phyloP scores from a whole-genome alignment of 805 yeast genomes.

The Lipomyces yamadae region DNA sequence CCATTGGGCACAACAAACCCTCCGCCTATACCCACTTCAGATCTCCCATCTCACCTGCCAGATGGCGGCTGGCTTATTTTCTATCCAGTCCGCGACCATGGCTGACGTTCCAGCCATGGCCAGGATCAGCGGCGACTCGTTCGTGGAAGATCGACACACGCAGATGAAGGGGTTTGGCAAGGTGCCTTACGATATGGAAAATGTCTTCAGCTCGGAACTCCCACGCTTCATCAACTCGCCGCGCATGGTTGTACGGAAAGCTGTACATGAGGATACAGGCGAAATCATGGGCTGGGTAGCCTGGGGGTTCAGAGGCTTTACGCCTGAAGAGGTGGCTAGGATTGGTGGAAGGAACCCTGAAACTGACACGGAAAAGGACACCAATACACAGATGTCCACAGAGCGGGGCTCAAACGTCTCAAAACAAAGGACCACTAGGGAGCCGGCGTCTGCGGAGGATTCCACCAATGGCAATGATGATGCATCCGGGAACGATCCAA shows the following conservation, averaged over 20 bases:
- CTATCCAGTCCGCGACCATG: constrained; percentile 3
- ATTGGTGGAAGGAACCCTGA: not conserved
- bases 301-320: constrained; percentile 7
- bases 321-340: not conserved
- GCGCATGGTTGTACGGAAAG: not conserved
- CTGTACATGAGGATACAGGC: not conserved
- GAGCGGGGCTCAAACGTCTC: too few species aligned
- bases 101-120: constrained; percentile 5
- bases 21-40: too few species aligned
- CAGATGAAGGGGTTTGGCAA: constrained; percentile 1
- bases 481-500: not conserved
- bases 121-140: not conserved
- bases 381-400: too few species aligned
- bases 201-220: not conserved
- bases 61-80: not conserved
- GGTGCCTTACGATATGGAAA: not conserved
- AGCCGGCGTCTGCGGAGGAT: not conserved
- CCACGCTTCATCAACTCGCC: not conserved
- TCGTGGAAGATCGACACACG: constrained; percentile 9
- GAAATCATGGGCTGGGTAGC: constrained; percentile 10
- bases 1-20: too few species aligned
- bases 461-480: not conserved
- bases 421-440: too few species aligned
- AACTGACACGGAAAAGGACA: not conserved
- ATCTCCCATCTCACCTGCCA: too few species aligned